phyloP scores from a whole-genome alignment of 106 monocot genomes.

The Dendrobium officinale region DNA sequence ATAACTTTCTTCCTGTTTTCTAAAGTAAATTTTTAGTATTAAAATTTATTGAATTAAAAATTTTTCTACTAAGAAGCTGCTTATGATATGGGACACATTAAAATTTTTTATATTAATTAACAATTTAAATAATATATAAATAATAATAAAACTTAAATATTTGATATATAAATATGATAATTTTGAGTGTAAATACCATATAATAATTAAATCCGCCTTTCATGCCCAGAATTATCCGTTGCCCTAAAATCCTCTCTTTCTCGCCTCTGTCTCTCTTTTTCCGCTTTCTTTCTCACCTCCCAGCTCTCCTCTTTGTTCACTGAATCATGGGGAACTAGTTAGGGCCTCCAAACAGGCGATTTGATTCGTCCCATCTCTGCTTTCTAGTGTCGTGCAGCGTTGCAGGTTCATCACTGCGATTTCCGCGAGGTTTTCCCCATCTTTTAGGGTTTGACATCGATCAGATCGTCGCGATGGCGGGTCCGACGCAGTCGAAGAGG shows the following conservation, averaged over 20 bases:
- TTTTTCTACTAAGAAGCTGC: no score
- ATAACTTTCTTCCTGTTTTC: no score
- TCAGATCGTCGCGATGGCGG: conserved; percentile 15
- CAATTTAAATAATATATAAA: no score
- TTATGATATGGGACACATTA: no score
- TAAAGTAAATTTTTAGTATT: no score
- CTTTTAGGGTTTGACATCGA: conserved; percentile 2
- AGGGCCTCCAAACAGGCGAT: background rate
- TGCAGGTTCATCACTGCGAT: background rate
- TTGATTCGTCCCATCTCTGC: background rate
- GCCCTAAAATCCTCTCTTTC: background rate
- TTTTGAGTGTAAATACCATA: background rate
- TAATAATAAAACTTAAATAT: no score
- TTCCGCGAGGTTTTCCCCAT: background rate
- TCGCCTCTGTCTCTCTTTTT: background rate
- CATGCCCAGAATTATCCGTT: background rate
- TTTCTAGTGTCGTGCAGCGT: background rate
- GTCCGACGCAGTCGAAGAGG: conserved; percentile 17
- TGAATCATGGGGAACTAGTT: background rate
- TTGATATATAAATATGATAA: background rate
- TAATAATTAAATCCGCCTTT: background rate
- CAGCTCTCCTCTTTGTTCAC: background rate
- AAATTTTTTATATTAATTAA: no score
- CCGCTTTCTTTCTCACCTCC: background rate
- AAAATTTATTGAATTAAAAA: no score